Conservation (phyloP, 2,329 filamentous ascomycete species). For the Cladosporium cucumerinum region DNA sequence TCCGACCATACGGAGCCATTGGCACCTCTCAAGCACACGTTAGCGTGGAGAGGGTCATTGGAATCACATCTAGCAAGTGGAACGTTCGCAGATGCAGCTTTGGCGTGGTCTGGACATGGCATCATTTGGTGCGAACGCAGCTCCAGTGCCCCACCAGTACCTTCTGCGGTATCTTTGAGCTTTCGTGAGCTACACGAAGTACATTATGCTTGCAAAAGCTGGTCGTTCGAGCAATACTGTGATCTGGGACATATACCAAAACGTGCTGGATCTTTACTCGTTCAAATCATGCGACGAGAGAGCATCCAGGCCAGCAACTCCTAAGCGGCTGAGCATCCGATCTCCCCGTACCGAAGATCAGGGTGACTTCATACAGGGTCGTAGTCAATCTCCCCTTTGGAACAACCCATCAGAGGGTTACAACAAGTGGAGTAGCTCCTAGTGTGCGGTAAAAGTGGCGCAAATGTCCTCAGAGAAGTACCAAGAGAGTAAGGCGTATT, state of each 20-base stretch:
- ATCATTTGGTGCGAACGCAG: neutral
- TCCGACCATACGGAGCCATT: neutral
- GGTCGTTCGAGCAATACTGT: neutral
- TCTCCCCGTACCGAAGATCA: neutral
- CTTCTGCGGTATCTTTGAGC: neutral
- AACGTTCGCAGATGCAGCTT: conserved; percentile 6
- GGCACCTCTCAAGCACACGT: neutral
- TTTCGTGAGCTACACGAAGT: neutral
- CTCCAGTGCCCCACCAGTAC: neutral
- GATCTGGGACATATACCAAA: neutral
- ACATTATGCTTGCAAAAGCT: neutral
- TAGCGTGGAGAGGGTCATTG: neutral
- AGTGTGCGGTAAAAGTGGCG: neutral
- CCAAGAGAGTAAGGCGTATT: neutral
- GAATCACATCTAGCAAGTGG: neutral
- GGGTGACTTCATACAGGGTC: neutral
- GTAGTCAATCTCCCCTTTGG: neutral
- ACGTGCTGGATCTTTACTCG: too few species aligned
- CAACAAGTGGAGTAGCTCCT: neutral
- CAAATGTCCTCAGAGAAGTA: neutral
- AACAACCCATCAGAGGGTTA: neutral
- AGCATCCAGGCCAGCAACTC: too few species aligned
- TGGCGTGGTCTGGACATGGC: neutral
- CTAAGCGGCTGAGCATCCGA: neutral
- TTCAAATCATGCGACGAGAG: neutral